These are phyloP conservation scores for Exserohilum turcica DNA, from an alignment of 2,329 filamentous ascomycete genomes.

Conservation along the genomic window DNA sequence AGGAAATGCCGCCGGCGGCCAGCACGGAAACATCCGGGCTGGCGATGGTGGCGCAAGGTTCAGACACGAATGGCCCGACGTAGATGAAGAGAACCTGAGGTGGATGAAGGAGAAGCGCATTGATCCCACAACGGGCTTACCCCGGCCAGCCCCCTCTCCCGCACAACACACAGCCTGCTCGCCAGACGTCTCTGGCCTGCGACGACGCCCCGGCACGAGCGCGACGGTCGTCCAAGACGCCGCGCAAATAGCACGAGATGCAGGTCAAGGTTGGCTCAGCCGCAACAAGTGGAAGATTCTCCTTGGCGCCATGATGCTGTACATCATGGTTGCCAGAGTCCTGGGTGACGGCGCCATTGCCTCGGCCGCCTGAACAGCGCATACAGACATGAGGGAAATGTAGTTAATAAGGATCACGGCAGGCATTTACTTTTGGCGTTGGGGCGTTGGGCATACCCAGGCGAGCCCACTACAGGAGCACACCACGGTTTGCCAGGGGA, in stretches of 20 bases:
- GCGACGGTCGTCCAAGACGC: conserved; percentile 76
- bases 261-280: conserved; percentile 79
- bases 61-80: conserved; percentile 82
- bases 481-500: neutral
- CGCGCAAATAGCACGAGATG: conserved; percentile 73
- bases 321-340: conserved; percentile 80
- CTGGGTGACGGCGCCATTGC: conserved; percentile 58
- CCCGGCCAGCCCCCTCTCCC: conserved; percentile 56
- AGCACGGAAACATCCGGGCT: conserved; percentile 71
- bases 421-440: conserved; percentile 14
- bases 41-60: conserved; percentile 95
- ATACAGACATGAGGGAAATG: neutral
- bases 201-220: conserved; percentile 65
- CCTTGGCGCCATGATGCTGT: conserved; percentile 73
- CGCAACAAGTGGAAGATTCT: conserved; percentile 78
- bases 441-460: conserved; percentile 17
- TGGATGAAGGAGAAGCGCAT: conserved; percentile 88
- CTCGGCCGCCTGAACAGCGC: conserved; percentile 8
- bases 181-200: conserved; percentile 66
- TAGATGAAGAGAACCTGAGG: conserved; percentile 86
- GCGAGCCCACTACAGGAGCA: neutral
- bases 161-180: conserved; percentile 59
- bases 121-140: conserved; percentile 74
- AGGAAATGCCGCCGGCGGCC: conserved; percentile 53
- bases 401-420: neutral